Base-by-base conservation (phyloP, 352 stramenopile genomes). In the Thalassiosira hispida region DNA sequence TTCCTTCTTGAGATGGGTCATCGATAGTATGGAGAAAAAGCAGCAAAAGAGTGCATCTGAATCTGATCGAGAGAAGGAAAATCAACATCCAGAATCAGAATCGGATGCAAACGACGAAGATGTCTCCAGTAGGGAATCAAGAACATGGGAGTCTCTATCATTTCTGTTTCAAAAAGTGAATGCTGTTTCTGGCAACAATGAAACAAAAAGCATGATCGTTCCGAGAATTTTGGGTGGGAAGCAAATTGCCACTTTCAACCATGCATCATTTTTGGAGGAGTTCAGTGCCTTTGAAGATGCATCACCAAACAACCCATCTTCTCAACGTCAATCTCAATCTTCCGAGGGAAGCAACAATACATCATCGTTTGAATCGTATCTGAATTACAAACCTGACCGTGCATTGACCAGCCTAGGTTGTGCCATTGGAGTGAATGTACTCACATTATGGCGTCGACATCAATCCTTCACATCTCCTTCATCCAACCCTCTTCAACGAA, bases 341-440 rank as follows among this genome's bases (percentile, higher is more conserved):
- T 11, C 53, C 23, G 33, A 64, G 2, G 46, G 46, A 12, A 29
- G 16, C 25, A 47, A 23, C 25, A 44, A 16, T 27, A 44, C 14
- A 6, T 67, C 49, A 18, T 65, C 62, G 2, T 83, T 79, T 65
- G 72, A n/a, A 52, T 73, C 62, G 6, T 84, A 81, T 51, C 74
- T 84, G 25, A 62, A 78, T 63, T 33, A 73, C 51, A 61, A 51
- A 23, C 79, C 79, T 22, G 79, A 87, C 40, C 56, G 59, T 51
- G 79, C 79, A 23, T 46, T 83, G 33, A 69, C 68, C n/a, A 74
- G 59, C 51, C 44, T 84, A 7, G 75, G 74, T 40, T 83, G 74
- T 40, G 74, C 79, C 49, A 76, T 87, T 31, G 79, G 79, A 25
- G 38, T 87, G 22, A 68, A 47, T 18, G 33, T 84, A 25, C 44